Evolutionary conservation across 106 monocot species (phyloP), one percentile per base, ranked within the genome.

Genomic region (Gastrodia elata): DNA sequence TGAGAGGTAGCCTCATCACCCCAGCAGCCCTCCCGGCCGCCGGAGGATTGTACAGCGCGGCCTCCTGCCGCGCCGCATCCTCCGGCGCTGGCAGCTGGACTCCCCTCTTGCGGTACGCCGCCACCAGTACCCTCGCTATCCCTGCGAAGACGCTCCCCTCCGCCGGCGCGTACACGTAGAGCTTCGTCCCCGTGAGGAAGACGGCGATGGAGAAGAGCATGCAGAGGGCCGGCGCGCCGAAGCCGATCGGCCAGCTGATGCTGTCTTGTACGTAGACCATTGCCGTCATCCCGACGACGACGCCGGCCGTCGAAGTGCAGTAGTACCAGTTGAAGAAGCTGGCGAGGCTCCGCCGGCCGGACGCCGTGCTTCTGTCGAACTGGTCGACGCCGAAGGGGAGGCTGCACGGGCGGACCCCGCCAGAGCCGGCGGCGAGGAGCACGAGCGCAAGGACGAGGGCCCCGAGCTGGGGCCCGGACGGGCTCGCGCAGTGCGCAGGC

Each of bases 271-370:
- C 65, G 76, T 87, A 93, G 55, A 93, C 87, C 34, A 93, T 42
- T 2, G 84, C 57, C 2, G 90, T 93, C 33, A 80, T 10, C 0
- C 82, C 76, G 2, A 87, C 42, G 64, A 88, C 59, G 13, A 77
- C 34, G 2, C 79, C 87, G 1, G 81, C 85, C 2, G 83, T 78
- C 20, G 76, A 73, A 61, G 89, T 87, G 70, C 68, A 68, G 64
- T 90, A 93, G 77, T 93, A 92, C 94, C 94, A 91, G 73, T 91
- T 94, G 84, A 91, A 94, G 81, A 84, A 94, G 75, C 86, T 91
- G 84, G 74, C 74, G 3, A 86, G 82, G 56, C 78, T 83, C 1
- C 71, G 28, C 15, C 79, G 46, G 26, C 78, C 78, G 18, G 22
- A 0, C n/a, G 76, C 83, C 0, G 83, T 78, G 4, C 30, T 42